Evolutionary conservation across 768 basidiomycete species (phyloP), one percentile per base, ranked within the genome.

Genomic region (Mycena floridula): DNA sequence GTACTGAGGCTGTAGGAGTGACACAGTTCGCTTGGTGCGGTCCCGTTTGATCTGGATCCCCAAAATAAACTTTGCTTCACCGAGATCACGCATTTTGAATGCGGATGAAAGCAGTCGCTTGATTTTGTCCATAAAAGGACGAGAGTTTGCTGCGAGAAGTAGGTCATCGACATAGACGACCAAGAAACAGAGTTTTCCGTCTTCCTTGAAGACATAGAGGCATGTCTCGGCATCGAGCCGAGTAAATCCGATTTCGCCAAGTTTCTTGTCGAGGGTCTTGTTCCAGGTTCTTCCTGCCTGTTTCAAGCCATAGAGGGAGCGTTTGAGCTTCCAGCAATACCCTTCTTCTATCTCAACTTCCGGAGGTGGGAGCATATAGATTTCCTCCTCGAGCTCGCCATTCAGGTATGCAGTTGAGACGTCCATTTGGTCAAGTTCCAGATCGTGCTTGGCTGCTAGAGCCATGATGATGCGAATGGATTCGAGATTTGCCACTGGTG

Each of bases 1-100:
- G 48, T 69, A 73, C 0, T 56, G 27, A 7, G 30, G 32, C 45
- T 71, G 67, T 8, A 54, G 58, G 0, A 69, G 36, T 13, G 58
- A 47, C 37, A 69, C 54, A 9, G 58, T 63, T 0, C 48, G 43
- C 1, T 43, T 36, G 13, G 44, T 36, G 2, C 38, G 37, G 32
- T 71, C 50, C 5, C 60, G 32, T 4, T 38, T 41, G 45, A 71
- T 50, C 30, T 62, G 42, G 21, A 70, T 49, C 3, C 67, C 62
- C 3, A 69, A 54, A 2, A 69, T 42, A 48, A 49, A 60, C 13
- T 46, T 41, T 21, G 46, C 43, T 15, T 43, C 30, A 3, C 59
- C 59, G 5, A 58, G 46, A 36, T 58, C 56, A 20, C n/a, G 37
- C 18, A 57, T 15, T 21, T 54, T 47, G 27, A 43, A 49, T 25